phyloP scores from a whole-genome alignment of 2,329 filamentous ascomycete genomes.

The Pyrenophora teres region DNA sequence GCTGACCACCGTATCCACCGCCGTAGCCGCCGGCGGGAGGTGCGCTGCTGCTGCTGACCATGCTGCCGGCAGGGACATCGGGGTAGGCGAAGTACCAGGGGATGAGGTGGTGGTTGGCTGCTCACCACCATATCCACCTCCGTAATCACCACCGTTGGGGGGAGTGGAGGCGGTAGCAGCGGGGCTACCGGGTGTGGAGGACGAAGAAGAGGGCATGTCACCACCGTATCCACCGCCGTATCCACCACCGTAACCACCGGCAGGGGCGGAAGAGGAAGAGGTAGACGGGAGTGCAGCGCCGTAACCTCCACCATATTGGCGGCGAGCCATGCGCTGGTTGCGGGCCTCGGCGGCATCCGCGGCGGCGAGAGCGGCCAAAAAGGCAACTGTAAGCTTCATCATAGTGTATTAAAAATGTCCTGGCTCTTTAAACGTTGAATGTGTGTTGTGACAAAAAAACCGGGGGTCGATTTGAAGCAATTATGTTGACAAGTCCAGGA shows the following conservation, averaged over 20 bases:
- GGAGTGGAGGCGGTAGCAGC: neutral
- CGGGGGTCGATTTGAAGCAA: constrained; percentile 36
- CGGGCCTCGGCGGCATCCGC: constrained; percentile 39
- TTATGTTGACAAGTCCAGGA: constrained; percentile 35
- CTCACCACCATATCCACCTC: neutral
- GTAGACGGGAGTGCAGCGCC: neutral
- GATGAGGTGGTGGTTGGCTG: constrained; percentile 1
- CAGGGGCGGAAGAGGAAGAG: no score
- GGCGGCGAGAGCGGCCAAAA: constrained; percentile 39
- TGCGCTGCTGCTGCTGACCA: no score
- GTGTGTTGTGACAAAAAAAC: constrained; percentile 29
- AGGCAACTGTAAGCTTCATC: constrained; percentile 43
- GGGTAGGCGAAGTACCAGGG: neutral
- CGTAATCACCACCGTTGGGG: constrained; percentile 12
- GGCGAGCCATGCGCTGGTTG: constrained; percentile 36
- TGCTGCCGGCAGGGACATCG: neutral
- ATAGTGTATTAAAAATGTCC: constrained; percentile 22
- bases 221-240: constrained; percentile 7
- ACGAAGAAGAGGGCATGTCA: neutral
- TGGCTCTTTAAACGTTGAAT: constrained; percentile 32
- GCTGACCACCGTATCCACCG: neutral
- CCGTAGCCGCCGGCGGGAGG: constrained; percentile 5
- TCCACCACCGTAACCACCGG: no score
- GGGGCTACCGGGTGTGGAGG: constrained; percentile 4
- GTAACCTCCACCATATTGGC: constrained; percentile 31